These are phyloP conservation scores for Centaurea solstitialis DNA, from an alignment of 129 eudicot genomes.

Conservation along the genomic window DNA sequence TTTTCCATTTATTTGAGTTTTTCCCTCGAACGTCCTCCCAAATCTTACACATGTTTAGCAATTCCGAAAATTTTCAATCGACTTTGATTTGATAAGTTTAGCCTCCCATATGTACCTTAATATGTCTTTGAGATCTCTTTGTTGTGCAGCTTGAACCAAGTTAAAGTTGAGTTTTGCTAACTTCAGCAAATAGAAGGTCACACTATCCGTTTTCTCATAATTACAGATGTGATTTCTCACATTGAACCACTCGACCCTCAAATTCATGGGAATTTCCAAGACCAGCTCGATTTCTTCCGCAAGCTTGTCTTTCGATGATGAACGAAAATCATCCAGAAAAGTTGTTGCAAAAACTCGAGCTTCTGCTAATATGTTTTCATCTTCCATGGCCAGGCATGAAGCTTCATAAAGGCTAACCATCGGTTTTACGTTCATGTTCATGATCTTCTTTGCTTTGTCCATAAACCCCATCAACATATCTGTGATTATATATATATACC, in stretches of 20 bases:
- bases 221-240: constrained; percentile 23
- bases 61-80: neutral
- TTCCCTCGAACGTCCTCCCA: too few relatives aligned
- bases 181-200: constrained; percentile 9
- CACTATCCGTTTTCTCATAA: neutral
- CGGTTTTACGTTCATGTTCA: constrained; percentile 9
- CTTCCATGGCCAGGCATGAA: constrained; percentile 27
- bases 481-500: neutral
- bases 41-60: neutral
- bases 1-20: too few relatives aligned
- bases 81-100: neutral
- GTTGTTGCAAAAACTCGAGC: neutral
- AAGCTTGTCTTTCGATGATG: neutral
- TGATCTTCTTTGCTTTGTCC: constrained; percentile 1
- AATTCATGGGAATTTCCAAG: constrained; percentile 28
- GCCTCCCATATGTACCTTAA: constrained; percentile 10
- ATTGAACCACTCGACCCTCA: constrained; percentile 35
- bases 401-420: constrained; percentile 36
- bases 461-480: constrained; percentile 22
- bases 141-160: constrained; percentile 30
- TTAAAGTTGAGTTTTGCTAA: constrained; percentile 33
- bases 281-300: neutral
- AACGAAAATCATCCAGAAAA: neutral
- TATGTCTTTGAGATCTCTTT: constrained; percentile 27
- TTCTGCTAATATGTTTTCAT: constrained; percentile 28